Conservation (phyloP, 2,329 filamentous ascomycete species). For the Zymoseptoria brevis region DNA sequence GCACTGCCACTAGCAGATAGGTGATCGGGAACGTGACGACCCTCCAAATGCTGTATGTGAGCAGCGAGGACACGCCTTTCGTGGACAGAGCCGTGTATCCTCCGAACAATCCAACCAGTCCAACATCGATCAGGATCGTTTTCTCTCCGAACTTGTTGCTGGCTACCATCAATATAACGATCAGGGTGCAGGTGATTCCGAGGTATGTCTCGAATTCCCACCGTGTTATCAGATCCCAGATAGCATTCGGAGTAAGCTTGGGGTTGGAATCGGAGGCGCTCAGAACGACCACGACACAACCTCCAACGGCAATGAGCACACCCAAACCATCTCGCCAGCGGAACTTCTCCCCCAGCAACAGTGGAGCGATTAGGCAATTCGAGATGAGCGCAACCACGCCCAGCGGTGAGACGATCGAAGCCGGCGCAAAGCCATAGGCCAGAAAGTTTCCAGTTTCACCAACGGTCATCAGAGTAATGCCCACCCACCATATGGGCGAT, state of each 20-base stretch:
- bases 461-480: constrained; percentile 83
- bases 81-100: constrained; percentile 96
- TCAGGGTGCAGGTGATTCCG: constrained; percentile 64
- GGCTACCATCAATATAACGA: constrained; percentile 68
- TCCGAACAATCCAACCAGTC: constrained; percentile 90
- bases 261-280: constrained; percentile 84
- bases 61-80: constrained; percentile 89
- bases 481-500: constrained; percentile 94
- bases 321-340: constrained; percentile 78
- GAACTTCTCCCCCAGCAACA: constrained; percentile 87
- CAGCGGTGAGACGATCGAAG: constrained; percentile 91
- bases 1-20: constrained; percentile 71
- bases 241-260: constrained; percentile 81
- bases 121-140: constrained; percentile 84
- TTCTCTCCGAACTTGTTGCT: constrained; percentile 77
- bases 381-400: constrained; percentile 95
- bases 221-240: constrained; percentile 80
- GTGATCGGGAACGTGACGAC: constrained; percentile 88
- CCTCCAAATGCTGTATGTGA: constrained; percentile 82
- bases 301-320: constrained; percentile 76
- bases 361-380: constrained; percentile 92
- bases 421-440: constrained; percentile 93
- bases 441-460: constrained; percentile 95
- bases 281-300: constrained; percentile 85
- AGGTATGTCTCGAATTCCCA: constrained; percentile 90